These are phyloP conservation scores for Sporormia fimetaria DNA, from an alignment of 495 filamentous ascomycete genomes.

Conservation along the genomic window DNA sequence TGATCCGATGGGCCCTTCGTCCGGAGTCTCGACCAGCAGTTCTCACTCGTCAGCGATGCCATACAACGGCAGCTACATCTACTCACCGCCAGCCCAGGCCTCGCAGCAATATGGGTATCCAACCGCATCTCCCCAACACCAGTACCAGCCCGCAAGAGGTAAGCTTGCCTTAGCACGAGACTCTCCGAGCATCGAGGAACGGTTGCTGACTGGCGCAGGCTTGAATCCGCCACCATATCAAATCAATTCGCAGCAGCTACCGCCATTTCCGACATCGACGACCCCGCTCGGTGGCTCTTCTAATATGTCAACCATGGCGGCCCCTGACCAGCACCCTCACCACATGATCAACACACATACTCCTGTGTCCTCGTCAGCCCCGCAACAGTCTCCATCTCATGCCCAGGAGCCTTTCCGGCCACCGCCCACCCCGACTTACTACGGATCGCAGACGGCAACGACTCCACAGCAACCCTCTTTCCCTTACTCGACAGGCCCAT, in stretches of 20 bases:
- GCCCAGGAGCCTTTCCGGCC: slow-evolving; percentile 55
- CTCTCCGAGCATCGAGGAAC: slow-evolving; percentile 37
- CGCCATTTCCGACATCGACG: slow-evolving; percentile 46
- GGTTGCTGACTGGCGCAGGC: slow-evolving; percentile 42
- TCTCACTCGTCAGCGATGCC: slow-evolving; percentile 41
- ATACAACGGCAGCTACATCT: slow-evolving; percentile 35
- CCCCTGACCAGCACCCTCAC: slow-evolving; percentile 31
- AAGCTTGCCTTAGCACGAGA: slow-evolving; percentile 46
- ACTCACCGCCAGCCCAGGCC: slow-evolving; percentile 17
- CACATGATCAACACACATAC: slow-evolving; percentile 37
- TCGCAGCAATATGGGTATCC: slow-evolving; percentile 15
- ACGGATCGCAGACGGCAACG: slow-evolving; percentile 49
- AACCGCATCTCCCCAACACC: slow-evolving; percentile 37
- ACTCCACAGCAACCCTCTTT: slow-evolving; percentile 51
- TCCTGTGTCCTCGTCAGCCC: slow-evolving; percentile 40
- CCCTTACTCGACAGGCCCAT: slow-evolving; percentile 46
- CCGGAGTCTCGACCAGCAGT: slow-evolving; percentile 45
- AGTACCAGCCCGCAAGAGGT: slow-evolving; percentile 39
- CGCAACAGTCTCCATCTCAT: slow-evolving; percentile 51
- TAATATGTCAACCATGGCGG: slow-evolving; percentile 31
- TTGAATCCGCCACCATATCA: slow-evolving; percentile 50
- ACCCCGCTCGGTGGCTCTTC: slow-evolving; percentile 39
- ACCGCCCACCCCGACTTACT: slow-evolving; percentile 49
- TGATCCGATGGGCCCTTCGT: slow-evolving; percentile 52
- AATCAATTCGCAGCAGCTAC: slow-evolving; percentile 38